phyloP scores from a whole-genome alignment of 352 stramenopile species.

The Globisporangium nodosum region DNA sequence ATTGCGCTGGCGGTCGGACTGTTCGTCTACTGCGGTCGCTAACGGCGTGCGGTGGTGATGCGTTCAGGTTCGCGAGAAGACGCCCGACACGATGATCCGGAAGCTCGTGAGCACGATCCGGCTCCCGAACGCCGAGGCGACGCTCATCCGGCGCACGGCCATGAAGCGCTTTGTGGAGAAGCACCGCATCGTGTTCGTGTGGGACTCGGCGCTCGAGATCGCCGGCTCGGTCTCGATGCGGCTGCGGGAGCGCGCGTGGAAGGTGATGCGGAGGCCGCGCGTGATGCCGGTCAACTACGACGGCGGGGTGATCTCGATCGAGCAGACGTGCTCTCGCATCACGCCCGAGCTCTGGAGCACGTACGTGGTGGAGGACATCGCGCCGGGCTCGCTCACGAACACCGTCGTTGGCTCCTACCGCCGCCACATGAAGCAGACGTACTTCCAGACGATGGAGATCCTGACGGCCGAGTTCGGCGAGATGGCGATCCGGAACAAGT shows the following conservation, averaged over 20 bases:
- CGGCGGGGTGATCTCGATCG: neutral
- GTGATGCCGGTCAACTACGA: neutral
- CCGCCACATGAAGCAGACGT: constrained; percentile 6
- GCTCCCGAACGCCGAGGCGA: constrained; percentile 1
- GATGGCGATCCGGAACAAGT: neutral
- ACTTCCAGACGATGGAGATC: constrained; percentile 22
- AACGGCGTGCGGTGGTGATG: neutral
- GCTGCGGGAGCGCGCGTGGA: constrained; percentile 7
- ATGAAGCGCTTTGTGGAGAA: constrained; percentile 1
- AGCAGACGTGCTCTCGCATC: constrained; percentile 5
- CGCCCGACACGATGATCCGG: constrained; percentile 4
- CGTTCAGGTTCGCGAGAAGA: constrained; percentile 3
- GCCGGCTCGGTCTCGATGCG: constrained; percentile 2
- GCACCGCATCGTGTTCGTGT: constrained; percentile 6
- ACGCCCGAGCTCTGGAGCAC: constrained; percentile 9
- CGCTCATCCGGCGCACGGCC: constrained; percentile 6
- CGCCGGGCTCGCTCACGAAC: constrained; percentile 38
- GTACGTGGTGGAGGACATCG: constrained; percentile 11
- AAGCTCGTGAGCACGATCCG: constrained; percentile 8
- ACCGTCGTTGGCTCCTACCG: constrained; percentile 41
- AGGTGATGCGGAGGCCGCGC: neutral
- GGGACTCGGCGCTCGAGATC: constrained; percentile 7
- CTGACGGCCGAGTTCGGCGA: constrained; percentile 8
- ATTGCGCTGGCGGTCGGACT: too few relatives aligned
- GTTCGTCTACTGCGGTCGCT: too few relatives aligned